A percentile compares a stretch with the other conserved stretches of the same genome.
These are phyloP conservation scores for Phlyctochytrium planicorne DNA, from an alignment of 192 early-diverging fungal species.

Conservation along the genomic window DNA sequence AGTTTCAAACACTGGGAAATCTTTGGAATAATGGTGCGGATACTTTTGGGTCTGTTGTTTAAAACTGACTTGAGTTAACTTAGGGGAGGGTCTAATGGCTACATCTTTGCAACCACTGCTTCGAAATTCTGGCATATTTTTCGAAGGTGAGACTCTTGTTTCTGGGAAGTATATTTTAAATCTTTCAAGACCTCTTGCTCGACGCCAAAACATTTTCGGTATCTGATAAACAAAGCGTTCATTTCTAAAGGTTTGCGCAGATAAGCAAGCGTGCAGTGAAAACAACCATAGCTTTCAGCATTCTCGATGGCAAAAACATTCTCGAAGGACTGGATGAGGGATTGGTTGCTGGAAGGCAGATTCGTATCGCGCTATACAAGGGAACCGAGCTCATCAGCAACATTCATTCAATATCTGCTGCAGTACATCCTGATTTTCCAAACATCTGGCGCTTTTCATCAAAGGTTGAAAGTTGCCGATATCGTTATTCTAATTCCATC, in stretches of 20 bases:
- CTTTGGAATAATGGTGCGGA: conserved; percentile 21
- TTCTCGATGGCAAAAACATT: conserved; percentile 40
- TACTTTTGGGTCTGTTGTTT: neutral
- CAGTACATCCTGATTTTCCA: conserved; percentile 25
- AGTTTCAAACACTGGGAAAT: conserved; percentile 19
- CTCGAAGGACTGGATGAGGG: conserved; percentile 19
- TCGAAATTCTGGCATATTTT: conserved; percentile 17
- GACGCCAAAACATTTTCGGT: conserved; percentile 34
- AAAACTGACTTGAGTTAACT: neutral
- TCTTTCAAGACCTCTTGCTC: conserved; percentile 26
- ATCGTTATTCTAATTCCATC: neutral
- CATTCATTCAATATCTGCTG: conserved; percentile 47
- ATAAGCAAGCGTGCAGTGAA: conserved; percentile 26
- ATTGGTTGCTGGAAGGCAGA: conserved; percentile 38
- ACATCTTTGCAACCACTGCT: conserved; percentile 23
- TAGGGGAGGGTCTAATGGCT: conserved; percentile 15
- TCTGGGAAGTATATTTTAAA: neutral
- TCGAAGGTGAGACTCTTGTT: conserved; percentile 7
- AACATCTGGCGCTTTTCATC: conserved; percentile 44
- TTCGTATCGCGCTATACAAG: conserved; percentile 52
- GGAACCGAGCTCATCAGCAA: conserved; percentile 43
- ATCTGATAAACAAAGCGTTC: neutral
- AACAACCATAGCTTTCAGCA: conserved; percentile 45
- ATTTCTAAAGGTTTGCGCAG: conserved; percentile 14
- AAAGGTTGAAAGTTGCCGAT: conserved; percentile 26